Percentiles rank a stretch among this genome's conserved stretches.
Evolutionary conservation across 2,329 filamentous ascomycete species (phyloP).

Genomic region (Uncinocarpus reesii): DNA sequence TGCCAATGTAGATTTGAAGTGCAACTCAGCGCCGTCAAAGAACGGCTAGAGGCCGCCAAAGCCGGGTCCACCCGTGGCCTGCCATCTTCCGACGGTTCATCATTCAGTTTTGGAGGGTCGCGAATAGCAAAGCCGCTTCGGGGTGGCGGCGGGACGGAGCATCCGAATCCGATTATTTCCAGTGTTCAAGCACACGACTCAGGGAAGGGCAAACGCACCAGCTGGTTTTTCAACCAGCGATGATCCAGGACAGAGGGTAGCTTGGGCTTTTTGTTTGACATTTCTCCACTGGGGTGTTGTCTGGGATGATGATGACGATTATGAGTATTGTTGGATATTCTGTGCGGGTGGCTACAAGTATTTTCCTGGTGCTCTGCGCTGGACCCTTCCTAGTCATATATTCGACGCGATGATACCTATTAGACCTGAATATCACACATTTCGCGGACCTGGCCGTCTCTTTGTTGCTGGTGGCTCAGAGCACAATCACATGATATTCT

Average conservation of each 20-base stretch:
- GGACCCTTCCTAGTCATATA: neutral
- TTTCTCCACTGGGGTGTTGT: neutral
- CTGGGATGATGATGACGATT: constrained; percentile 1
- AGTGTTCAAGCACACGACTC: constrained; percentile 59
- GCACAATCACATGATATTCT: neutral
- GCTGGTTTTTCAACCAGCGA: constrained; percentile 42
- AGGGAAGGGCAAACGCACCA: constrained; percentile 53
- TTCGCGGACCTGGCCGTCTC: neutral
- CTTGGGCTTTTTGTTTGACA: neutral
- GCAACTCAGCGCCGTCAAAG: constrained; percentile 93
- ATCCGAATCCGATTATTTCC: constrained; percentile 26
- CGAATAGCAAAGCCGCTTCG: constrained; percentile 57
- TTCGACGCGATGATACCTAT: neutral
- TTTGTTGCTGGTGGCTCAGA: too few species aligned
- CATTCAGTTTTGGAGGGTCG: constrained; percentile 59
- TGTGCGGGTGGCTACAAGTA: neutral
- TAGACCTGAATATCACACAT: neutral
- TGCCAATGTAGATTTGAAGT: constrained; percentile 68
- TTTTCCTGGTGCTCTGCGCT: neutral
- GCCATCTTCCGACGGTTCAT: constrained; percentile 52
- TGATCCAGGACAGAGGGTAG: constrained; percentile 18
- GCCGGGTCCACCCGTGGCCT: constrained; percentile 79
- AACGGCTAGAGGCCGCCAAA: constrained; percentile 92
- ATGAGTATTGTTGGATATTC: neutral
- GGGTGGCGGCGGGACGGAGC: constrained; percentile 36